Evolutionary conservation across 192 early-diverging fungal genomes (phyloP).

Genomic region (Kickxella alabastrina): DNA sequence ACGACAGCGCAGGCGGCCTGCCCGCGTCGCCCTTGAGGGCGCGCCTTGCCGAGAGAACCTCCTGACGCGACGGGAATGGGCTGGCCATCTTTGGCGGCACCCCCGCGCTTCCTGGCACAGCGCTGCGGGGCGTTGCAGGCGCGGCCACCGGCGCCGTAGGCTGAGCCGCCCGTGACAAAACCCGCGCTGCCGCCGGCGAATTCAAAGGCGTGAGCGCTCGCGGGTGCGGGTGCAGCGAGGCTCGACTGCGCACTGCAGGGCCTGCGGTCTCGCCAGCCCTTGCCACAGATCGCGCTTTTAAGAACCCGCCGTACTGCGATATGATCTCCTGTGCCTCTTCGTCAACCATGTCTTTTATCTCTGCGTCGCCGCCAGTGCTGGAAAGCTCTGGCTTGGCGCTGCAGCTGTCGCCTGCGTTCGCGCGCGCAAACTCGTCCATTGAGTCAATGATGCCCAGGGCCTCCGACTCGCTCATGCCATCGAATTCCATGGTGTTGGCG

Average conservation of each 20-base stretch:
- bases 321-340: slow-evolving; percentile 23
- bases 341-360: slow-evolving; percentile 27
- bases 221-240: too few relatives aligned
- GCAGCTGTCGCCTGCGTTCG: too few relatives aligned
- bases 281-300: neutral
- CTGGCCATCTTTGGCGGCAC: slow-evolving; percentile 4
- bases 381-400: too few relatives aligned
- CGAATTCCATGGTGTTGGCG: neutral
- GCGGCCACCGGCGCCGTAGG: neutral
- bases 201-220: too few relatives aligned
- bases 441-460: too few relatives aligned
- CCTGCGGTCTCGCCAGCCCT: too few relatives aligned
- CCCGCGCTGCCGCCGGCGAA: neutral
- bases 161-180: neutral
- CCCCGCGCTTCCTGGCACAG: neutral
- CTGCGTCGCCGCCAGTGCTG: too few relatives aligned
- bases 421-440: too few relatives aligned
- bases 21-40: slow-evolving; percentile 21
- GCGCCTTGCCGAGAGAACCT: slow-evolving; percentile 38
- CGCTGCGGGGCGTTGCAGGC: neutral
- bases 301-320: slow-evolving; percentile 27
- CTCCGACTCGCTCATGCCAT: slow-evolving; percentile 3
- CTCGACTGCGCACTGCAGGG: too few relatives aligned
- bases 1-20: slow-evolving; percentile 2
- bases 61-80: slow-evolving; percentile 34